Evolutionary conservation across 2,329 filamentous ascomycete genomes (phyloP).

Genomic region (Amylocarpus encephaloides): DNA sequence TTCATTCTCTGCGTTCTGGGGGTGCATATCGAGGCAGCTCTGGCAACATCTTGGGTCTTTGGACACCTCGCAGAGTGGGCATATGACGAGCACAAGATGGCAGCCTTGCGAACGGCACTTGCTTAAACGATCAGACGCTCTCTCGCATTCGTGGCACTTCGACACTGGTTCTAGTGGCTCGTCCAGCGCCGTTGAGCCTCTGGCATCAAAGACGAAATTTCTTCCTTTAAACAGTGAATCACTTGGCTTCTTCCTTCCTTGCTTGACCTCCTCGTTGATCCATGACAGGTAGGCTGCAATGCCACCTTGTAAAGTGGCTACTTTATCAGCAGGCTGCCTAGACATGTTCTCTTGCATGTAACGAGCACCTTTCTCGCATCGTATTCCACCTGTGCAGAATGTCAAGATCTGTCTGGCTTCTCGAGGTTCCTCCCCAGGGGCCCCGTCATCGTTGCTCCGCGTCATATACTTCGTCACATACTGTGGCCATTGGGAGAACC

Average conservation of each 20-base stretch:
- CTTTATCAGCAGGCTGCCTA: constrained; percentile 15
- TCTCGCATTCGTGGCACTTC: constrained; percentile 26
- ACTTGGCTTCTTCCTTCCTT: constrained; percentile 21
- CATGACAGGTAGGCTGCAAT: constrained; percentile 31
- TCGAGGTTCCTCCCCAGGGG: background rate
- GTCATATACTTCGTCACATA: constrained; percentile 26
- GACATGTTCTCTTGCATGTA: constrained; percentile 28
- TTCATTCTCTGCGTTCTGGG: background rate
- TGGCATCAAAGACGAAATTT: constrained; percentile 32
- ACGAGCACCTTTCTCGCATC: constrained; percentile 31
- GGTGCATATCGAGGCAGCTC: constrained; percentile 23
- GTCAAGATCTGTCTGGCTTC: constrained; percentile 24
- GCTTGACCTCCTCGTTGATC: constrained; percentile 30
- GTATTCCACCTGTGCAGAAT: constrained; percentile 32
- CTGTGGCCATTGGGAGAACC: constrained; percentile 31
- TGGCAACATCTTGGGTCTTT: constrained; percentile 25
- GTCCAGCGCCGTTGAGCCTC: constrained; percentile 26
- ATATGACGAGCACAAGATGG: constrained; percentile 30
- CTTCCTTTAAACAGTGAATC: constrained; percentile 29
- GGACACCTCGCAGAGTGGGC: constrained; percentile 23
- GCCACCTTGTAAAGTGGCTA: constrained; percentile 30
- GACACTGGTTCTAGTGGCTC: constrained; percentile 22
- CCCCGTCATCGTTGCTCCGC: background rate
- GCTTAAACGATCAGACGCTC: constrained; percentile 23
- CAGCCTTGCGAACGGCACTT: constrained; percentile 29